Conservation (phyloP, 2,329 filamentous ascomycete genomes). For the Penicillium italicum region DNA sequence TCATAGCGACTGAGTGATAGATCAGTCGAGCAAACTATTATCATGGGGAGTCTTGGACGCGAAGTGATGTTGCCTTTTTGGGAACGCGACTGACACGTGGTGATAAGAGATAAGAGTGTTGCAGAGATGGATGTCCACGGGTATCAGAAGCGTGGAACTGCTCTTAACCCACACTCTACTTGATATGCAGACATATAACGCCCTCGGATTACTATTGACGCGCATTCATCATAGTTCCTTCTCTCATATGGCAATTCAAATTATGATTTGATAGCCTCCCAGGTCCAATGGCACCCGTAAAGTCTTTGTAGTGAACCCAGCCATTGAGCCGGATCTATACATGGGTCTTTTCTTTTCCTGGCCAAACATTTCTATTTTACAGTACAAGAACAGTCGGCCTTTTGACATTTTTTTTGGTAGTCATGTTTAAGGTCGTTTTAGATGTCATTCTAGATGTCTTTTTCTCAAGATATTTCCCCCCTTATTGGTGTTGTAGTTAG, state of each 20-base stretch:
- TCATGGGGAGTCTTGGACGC: constrained; percentile 6
- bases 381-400: too few relatives aligned
- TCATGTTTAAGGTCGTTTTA: too few relatives aligned
- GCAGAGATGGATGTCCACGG: too few relatives aligned
- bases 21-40: background rate
- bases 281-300: background rate
- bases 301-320: background rate
- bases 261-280: background rate
- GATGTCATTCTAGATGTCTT: too few relatives aligned
- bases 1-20: constrained; percentile 23
- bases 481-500: too few relatives aligned
- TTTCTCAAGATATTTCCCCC: too few relatives aligned
- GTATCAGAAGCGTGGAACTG: too few relatives aligned
- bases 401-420: too few relatives aligned
- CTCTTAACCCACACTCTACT: background rate
- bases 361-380: background rate
- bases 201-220: background rate
- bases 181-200: background rate
- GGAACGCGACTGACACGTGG: constrained; percentile 14
- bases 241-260: background rate
- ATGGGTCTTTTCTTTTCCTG: background rate
- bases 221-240: background rate
- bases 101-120: background rate
- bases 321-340: background rate
- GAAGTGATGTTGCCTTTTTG: constrained; percentile 18